Conservation (phyloP, 1,139 yeast species). For the Torulaspora globosa region DNA sequence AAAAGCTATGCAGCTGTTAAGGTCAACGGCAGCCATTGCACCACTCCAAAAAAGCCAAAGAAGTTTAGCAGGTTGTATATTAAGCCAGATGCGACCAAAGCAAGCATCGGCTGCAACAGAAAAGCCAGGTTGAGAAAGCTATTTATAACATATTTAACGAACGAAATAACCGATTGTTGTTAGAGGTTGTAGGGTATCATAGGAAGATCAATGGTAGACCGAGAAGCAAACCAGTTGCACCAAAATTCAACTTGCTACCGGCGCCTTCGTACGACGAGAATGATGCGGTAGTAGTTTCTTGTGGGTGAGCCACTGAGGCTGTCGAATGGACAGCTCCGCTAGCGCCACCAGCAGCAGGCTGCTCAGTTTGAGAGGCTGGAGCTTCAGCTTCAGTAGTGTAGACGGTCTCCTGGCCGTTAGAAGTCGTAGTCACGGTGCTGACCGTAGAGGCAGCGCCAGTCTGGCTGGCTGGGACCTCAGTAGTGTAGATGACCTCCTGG, state of each 20-base stretch:
- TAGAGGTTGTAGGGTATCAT: neutral
- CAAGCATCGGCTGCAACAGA: too few species aligned
- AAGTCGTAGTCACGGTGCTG: slow-evolving; percentile 1
- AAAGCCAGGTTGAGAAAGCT: too few species aligned
- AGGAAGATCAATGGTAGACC: neutral
- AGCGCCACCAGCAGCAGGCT: neutral
- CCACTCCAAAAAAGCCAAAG: too few species aligned
- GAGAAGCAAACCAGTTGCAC: slow-evolving; percentile 1
- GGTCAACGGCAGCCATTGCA: too few species aligned
- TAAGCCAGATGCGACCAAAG: too few species aligned
- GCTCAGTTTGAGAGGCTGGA: neutral
- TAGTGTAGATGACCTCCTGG: neutral
- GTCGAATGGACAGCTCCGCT: neutral
- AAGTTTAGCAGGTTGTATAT: too few species aligned
- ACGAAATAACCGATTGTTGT: neutral
- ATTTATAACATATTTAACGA: neutral
- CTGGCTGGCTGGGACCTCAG: neutral
- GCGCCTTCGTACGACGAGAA: neutral
- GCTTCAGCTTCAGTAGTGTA: neutral
- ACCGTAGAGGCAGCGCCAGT: neutral
- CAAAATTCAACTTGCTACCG: neutral
- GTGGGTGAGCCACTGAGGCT: neutral
- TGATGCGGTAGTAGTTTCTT: neutral
- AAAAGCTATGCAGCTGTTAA: too few species aligned
- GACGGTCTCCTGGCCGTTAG: neutral